phyloP scores from a whole-genome alignment of 2,329 filamentous ascomycete species.

The Fusarium heterosporum region DNA sequence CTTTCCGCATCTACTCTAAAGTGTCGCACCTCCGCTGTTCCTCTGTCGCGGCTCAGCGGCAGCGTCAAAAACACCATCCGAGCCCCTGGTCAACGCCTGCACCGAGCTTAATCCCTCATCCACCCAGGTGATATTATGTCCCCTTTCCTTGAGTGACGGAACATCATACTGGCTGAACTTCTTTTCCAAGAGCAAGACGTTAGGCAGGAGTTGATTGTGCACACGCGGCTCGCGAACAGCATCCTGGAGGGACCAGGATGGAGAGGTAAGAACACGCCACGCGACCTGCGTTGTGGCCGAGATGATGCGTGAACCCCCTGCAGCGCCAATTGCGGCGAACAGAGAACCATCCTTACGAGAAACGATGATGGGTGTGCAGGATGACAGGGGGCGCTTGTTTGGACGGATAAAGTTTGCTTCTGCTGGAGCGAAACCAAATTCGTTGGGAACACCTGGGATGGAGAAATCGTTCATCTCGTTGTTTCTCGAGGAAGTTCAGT shows the following conservation, averaged over 20 bases:
- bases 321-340: slow-evolving; percentile 77
- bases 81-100: slow-evolving; percentile 67
- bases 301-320: slow-evolving; percentile 86
- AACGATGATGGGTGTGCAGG: slow-evolving; percentile 82
- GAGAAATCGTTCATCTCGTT: slow-evolving; percentile 85
- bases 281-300: slow-evolving; percentile 80
- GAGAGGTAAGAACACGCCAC: slow-evolving; percentile 74
- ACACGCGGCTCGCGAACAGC: slow-evolving; percentile 76
- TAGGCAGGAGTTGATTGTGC: slow-evolving; percentile 86
- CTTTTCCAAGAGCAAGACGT: slow-evolving; percentile 75
- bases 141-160: slow-evolving; percentile 70
- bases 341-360: slow-evolving; percentile 72
- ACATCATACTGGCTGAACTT: slow-evolving; percentile 72
- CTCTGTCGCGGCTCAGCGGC: slow-evolving; percentile 80
- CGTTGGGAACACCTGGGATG: slow-evolving; percentile 80
- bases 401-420: slow-evolving; percentile 84
- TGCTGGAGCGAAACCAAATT: slow-evolving; percentile 86
- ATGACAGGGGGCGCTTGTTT: slow-evolving; percentile 84
- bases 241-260: slow-evolving; percentile 66
- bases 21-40: slow-evolving; percentile 73
- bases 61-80: slow-evolving; percentile 80
- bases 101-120: slow-evolving; percentile 73
- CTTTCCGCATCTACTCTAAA: slow-evolving; percentile 44
- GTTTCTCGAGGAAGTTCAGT: slow-evolving; percentile 54
- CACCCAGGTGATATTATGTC: slow-evolving; percentile 80